Conservation (phyloP, 176 grass and related monocot species). For the Triticum timopheevii region DNA sequence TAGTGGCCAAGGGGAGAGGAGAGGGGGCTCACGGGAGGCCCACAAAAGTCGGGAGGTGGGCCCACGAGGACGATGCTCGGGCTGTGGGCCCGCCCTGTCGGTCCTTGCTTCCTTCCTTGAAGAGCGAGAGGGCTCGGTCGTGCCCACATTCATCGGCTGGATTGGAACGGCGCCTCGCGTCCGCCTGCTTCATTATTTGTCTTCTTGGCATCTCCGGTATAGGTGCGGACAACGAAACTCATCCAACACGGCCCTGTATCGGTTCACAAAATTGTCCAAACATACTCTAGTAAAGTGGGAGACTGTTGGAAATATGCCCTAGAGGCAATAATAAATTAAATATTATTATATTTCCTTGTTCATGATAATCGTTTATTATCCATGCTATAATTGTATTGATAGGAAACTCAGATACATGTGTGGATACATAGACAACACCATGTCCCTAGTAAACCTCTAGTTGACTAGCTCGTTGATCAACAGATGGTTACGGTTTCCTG, state of each 20-base stretch:
- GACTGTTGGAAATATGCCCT: too few species aligned
- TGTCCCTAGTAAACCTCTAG: too few species aligned
- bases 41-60: neutral
- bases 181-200: neutral
- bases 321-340: too few species aligned
- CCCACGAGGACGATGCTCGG: neutral
- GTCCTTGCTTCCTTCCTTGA: neutral
- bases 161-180: constrained; percentile 23
- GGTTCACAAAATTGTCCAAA: accelerated
- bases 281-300: too few species aligned
- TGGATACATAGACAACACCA: too few species aligned
- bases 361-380: too few species aligned
- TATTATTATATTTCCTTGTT: too few species aligned
- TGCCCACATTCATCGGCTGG: neutral
- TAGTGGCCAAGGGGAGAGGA: neutral
- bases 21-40: neutral
- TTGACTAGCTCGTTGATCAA: too few species aligned
- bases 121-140: neutral
- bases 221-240: accelerated
- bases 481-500: too few species aligned
- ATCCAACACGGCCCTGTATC: too few species aligned
- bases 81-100: neutral
- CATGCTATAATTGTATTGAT: too few species aligned
- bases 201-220: neutral
- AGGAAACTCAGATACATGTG: too few species aligned